Evolutionary conservation across 2,329 filamentous ascomycete species (phyloP).

Genomic region (Penicillium sp.): DNA sequence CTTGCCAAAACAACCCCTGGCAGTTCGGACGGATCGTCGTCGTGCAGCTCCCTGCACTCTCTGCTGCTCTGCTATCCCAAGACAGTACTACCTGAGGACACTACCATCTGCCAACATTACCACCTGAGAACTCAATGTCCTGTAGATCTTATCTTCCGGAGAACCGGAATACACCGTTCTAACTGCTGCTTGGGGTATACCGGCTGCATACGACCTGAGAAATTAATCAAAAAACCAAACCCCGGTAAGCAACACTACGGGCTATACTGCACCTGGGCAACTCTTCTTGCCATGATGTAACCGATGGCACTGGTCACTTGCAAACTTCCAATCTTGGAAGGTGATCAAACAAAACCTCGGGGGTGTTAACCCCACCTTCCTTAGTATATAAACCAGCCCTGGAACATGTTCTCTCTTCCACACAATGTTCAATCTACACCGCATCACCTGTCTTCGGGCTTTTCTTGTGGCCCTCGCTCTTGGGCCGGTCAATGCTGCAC

Average conservation of each 20-base stretch:
- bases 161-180: not conserved
- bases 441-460: not conserved
- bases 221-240: not conserved
- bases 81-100: not conserved
- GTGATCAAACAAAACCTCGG: not conserved
- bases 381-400: not conserved
- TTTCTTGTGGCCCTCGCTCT: not conserved
- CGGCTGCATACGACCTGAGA: not conserved
- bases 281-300: not conserved
- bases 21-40: not conserved
- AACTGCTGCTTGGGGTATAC: not conserved
- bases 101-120: not conserved
- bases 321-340: not conserved
- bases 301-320: not conserved
- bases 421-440: not conserved
- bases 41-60: not conserved
- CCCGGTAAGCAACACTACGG: not conserved
- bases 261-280: not conserved
- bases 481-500: not conserved
- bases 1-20: not conserved
- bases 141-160: not conserved
- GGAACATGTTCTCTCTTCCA: not conserved
- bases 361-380: not conserved
- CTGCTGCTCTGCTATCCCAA: not conserved
- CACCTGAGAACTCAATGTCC: not conserved